Evolutionary conservation across 768 basidiomycete genomes (phyloP).

Genomic region (Sutorius australiensis): DNA sequence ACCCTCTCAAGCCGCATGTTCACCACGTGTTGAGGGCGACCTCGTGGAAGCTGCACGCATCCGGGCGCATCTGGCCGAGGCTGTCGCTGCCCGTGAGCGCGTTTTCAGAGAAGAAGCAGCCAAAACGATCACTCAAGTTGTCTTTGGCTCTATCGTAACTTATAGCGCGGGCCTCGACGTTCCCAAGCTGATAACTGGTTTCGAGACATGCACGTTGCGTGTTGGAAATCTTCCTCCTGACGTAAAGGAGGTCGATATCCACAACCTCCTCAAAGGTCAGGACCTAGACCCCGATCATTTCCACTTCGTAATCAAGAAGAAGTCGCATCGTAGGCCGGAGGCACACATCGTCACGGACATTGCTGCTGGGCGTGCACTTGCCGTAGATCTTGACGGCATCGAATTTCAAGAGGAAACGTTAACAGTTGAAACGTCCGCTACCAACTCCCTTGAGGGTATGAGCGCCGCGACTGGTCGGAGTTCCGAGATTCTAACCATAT

Average conservation of each 20-base stretch:
- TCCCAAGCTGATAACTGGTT: slow-evolving; percentile 42
- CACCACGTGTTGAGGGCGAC: background rate
- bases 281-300: slow-evolving; percentile 37
- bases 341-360: slow-evolving; percentile 43
- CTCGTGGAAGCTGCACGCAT: background rate
- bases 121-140: slow-evolving; percentile 39
- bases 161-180: slow-evolving; percentile 50
- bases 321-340: slow-evolving; percentile 31
- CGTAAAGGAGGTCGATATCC: slow-evolving; percentile 38
- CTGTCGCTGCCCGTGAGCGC: slow-evolving; percentile 13
- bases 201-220: slow-evolving; percentile 47
- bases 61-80: slow-evolving; percentile 12
- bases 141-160: slow-evolving; percentile 46
- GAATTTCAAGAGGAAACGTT: slow-evolving; percentile 44
- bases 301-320: slow-evolving; percentile 32
- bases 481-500: slow-evolving; percentile 42
- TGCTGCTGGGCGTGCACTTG: slow-evolving; percentile 39
- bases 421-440: slow-evolving; percentile 40
- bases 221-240: slow-evolving; percentile 45
- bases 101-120: slow-evolving; percentile 38
- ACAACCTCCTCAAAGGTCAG: slow-evolving; percentile 40
- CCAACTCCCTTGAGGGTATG: slow-evolving; percentile 42
- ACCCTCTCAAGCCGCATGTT: background rate
- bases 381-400: slow-evolving; percentile 43
- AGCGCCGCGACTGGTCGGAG: slow-evolving; percentile 31